These are phyloP conservation scores for Cladosporium velox DNA, from an alignment of 2,329 filamentous ascomycete genomes.

Conservation along the genomic window DNA sequence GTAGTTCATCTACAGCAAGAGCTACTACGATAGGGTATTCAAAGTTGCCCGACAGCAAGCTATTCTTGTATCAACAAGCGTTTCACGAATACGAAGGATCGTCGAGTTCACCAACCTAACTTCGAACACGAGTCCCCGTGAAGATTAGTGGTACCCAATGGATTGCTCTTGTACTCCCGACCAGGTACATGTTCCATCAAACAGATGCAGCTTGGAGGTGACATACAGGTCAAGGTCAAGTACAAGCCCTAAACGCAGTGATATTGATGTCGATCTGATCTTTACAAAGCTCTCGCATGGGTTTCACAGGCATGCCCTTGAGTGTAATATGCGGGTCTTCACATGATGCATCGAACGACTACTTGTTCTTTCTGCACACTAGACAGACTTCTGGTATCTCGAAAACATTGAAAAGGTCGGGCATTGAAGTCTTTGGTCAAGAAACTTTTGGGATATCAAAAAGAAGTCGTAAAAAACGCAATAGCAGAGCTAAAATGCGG, in stretches of 20 bases:
- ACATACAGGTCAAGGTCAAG: neutral
- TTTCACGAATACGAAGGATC: conserved; percentile 18
- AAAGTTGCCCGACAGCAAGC: neutral
- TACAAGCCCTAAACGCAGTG: neutral
- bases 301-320: neutral
- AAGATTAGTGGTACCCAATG: neutral
- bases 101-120: neutral
- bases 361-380: neutral
- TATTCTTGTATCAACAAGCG: conserved; percentile 8
- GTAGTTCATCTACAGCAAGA: neutral
- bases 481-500: conserved; percentile 13
- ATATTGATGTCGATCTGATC: neutral
- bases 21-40: neutral
- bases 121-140: conserved; percentile 1
- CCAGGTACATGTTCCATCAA: neutral
- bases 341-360: neutral
- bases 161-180: neutral
- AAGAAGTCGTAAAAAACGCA: conserved; percentile 13
- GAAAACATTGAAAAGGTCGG: neutral
- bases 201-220: neutral
- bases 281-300: neutral
- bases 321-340: neutral
- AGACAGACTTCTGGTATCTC: neutral
- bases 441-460: conserved; percentile 14
- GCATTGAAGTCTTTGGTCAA: neutral